Evolutionary conservation across 2,329 filamentous ascomycete species (phyloP), one percentile per base, ranked within the genome.

Genomic region (Mycocentrospora acerina): DNA sequence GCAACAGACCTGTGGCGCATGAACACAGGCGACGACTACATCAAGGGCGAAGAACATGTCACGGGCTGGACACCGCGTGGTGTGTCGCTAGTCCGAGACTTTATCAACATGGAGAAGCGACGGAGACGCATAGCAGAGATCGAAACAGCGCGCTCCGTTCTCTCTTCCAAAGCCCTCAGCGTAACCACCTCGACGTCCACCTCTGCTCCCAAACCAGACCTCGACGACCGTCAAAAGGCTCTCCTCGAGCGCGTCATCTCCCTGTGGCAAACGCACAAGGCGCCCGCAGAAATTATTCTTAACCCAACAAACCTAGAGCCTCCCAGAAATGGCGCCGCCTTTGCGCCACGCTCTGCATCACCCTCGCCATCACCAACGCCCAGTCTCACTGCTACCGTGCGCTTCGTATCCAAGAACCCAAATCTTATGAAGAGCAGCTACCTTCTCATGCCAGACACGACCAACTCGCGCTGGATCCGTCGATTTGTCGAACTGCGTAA

Each of bases 1-100:
- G 88, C 90, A 1, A 89, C 89, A 3, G 93, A 98, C 63, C 75
- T 98, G 10, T 98, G 93, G 93, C 82, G 93, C 37, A 89, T 97
- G 82, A 94, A 90, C 66, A 97, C 90, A 12, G 85, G 88, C 43
- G 86, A 95, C 57, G 89, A 95, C 64, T 97, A 96, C 61, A 88
- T 98, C 56, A 96, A 95, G 66, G 93, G 93, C 38, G 90, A 98
- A 68, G 93, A 98, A 66, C 78, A 84, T 32, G 74, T 98, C 26
- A 82, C 77, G 2, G 82, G 83, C 40, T 98, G 93, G 93, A 82
- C 84, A 7, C 91, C 93, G 2, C 81, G 93, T 28, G 90, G 93
- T 24, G 87, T 97, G 3, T 94, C 89, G 0, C 72, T 98, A 1
- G 85, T 98, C n/a, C 82, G 83, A 41, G 93, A 98, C 67, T 95